phyloP scores from a whole-genome alignment of 805 yeast species.

The Monosporozyma aerobia region DNA sequence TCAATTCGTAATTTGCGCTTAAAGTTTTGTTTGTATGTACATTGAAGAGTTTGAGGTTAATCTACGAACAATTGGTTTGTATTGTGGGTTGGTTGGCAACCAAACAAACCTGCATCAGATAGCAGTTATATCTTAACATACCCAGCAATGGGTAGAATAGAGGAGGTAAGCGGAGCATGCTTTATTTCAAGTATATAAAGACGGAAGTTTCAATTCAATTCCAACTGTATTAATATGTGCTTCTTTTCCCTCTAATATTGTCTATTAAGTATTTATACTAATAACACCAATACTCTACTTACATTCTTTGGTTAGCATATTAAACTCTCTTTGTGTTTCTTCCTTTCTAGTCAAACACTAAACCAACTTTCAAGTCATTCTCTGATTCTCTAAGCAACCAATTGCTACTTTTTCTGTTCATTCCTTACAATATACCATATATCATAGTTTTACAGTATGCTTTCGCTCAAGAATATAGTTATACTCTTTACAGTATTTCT shows the following conservation, averaged over 20 bases:
- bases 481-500: constrained; percentile 1
- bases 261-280: background rate
- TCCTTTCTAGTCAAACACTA: background rate
- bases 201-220: background rate
- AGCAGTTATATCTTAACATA: background rate
- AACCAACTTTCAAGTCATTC: background rate
- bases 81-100: background rate
- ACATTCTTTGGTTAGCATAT: background rate
- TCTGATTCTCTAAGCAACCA: background rate
- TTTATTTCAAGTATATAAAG: background rate
- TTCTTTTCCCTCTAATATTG: background rate
- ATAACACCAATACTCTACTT: background rate
- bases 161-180: background rate
- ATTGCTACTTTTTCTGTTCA: background rate
- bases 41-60: background rate
- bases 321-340: background rate
- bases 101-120: background rate
- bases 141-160: background rate
- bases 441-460: background rate
- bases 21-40: background rate
- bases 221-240: background rate
- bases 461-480: background rate
- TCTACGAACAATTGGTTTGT: background rate
- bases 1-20: background rate
- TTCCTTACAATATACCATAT: background rate